Conservation (phyloP, 1,284 basidiomycete species). For the Quambalaria eucalypti region DNA sequence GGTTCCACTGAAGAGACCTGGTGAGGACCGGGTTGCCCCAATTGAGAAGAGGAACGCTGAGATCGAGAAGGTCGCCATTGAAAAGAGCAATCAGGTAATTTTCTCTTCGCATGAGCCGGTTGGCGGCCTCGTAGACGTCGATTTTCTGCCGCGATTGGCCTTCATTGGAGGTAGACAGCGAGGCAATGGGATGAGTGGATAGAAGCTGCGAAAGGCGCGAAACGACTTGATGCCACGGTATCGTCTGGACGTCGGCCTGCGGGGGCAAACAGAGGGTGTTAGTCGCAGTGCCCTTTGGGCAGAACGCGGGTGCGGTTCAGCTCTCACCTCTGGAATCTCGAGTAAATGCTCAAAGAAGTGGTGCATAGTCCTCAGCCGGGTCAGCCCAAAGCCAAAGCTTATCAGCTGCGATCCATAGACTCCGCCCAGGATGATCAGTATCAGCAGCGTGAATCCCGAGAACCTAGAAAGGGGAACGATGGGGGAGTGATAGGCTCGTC, state of each 20-base stretch:
- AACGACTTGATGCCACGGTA: conserved; percentile 91
- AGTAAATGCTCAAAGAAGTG: conserved; percentile 64
- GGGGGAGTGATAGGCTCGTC: too few relatives aligned
- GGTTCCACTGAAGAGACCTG: conserved; percentile 86
- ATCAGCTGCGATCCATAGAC: conserved; percentile 61
- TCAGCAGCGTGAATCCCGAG: conserved; percentile 62
- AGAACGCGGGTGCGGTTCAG: too few relatives aligned
- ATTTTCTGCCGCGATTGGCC: conserved; percentile 13
- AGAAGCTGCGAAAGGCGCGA: conserved; percentile 58
- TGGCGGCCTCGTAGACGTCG: conserved; percentile 92
- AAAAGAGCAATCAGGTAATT: conserved; percentile 97
- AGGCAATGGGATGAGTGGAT: conserved; percentile 28
- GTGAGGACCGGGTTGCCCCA: conserved; percentile 61
- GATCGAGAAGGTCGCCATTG: conserved; percentile 87
- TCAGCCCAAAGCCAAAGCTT: conserved; percentile 53
- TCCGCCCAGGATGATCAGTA: conserved; percentile 58
- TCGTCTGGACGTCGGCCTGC: conserved; percentile 94
- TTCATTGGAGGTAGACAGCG: conserved; percentile 49
- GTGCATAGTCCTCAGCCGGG: conserved; percentile 80
- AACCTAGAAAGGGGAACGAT: conserved; percentile 51
- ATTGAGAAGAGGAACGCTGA: conserved; percentile 65
- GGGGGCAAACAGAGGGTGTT: too few relatives aligned
- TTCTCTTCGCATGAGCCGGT: conserved; percentile 91
- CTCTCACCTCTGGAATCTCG: conserved; percentile 53
- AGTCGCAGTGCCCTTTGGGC: too few relatives aligned